These are phyloP conservation scores for Aureobasidium sp. DNA, from an alignment of 2,329 filamentous ascomycete species.

Conservation along the genomic window DNA sequence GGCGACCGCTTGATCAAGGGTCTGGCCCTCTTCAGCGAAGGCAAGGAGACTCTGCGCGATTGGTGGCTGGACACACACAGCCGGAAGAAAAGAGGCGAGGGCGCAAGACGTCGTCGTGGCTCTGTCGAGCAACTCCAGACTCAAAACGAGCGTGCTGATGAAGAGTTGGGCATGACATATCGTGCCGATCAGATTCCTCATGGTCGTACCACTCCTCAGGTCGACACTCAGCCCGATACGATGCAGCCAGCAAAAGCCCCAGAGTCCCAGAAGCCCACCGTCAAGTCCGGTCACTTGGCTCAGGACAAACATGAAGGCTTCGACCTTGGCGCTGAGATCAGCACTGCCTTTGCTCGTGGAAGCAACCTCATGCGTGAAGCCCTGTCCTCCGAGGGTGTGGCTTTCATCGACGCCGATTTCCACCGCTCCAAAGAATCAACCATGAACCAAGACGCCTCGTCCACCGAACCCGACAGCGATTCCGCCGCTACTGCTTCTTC, in stretches of 20 bases:
- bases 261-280: not conserved
- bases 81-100: not conserved
- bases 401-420: slow-evolving; percentile 31
- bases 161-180: slow-evolving; percentile 21
- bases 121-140: not conserved
- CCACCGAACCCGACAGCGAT: slow-evolving; percentile 1
- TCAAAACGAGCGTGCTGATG: slow-evolving; percentile 17
- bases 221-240: not conserved
- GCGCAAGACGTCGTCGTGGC: slow-evolving; percentile 9
- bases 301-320: slow-evolving; percentile 23
- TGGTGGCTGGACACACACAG: slow-evolving; percentile 24
- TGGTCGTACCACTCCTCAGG: not conserved
- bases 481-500: not conserved
- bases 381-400: slow-evolving; percentile 40
- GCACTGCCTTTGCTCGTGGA: slow-evolving; percentile 38
- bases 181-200: not conserved
- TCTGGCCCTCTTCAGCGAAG: slow-evolving; percentile 40
- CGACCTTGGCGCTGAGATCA: slow-evolving; percentile 14
- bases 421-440: slow-evolving; percentile 10
- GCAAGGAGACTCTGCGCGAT: slow-evolving; percentile 22
- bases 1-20: slow-evolving; percentile 50
- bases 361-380: slow-evolving; percentile 43
- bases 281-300: slow-evolving; percentile 13
- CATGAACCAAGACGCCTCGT: not conserved
- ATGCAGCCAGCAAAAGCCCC: not conserved